These are phyloP conservation scores for Sclerotinia trifoliorum DNA, from an alignment of 2,329 filamentous ascomycete genomes.

Conservation along the genomic window DNA sequence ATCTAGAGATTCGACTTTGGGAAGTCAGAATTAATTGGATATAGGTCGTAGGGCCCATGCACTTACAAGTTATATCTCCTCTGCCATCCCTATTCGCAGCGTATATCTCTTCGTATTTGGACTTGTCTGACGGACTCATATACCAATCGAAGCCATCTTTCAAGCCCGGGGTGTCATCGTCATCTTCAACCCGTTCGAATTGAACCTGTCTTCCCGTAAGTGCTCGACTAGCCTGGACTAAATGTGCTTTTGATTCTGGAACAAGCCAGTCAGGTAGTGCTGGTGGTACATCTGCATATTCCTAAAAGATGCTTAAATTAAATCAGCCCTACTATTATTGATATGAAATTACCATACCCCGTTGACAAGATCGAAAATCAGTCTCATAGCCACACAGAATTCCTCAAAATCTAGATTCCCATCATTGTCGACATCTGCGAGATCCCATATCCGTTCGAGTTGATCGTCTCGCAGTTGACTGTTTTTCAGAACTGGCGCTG, in stretches of 20 bases:
- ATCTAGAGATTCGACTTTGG: slow-evolving; percentile 69
- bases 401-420: slow-evolving; percentile 98
- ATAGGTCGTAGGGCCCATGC: background rate
- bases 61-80: slow-evolving; percentile 76
- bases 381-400: slow-evolving; percentile 97
- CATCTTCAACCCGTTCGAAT: slow-evolving; percentile 83
- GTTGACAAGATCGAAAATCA: slow-evolving; percentile 97
- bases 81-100: slow-evolving; percentile 84
- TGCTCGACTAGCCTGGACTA: slow-evolving; percentile 79
- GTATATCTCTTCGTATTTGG: slow-evolving; percentile 97
- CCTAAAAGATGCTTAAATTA: slow-evolving; percentile 49
- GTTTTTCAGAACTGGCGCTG: slow-evolving; percentile 71
- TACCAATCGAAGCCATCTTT: slow-evolving; percentile 99
- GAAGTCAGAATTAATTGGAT: slow-evolving; percentile 5
- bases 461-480: slow-evolving; percentile 73
- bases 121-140: slow-evolving; percentile 87
- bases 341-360: slow-evolving; percentile 57
- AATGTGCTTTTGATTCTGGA: slow-evolving; percentile 88
- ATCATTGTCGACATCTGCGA: slow-evolving; percentile 96
- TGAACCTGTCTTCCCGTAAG: slow-evolving; percentile 75
- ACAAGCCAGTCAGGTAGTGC: slow-evolving; percentile 93
- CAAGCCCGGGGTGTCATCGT: slow-evolving; percentile 77
- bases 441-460: slow-evolving; percentile 95
- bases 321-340: background rate
- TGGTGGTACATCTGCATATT: slow-evolving; percentile 84